A percentile compares a stretch with the other conserved stretches of the same genome.
Evolutionary conservation across 163 green algal genomes (phyloP).

Genomic region (Chlamydomonas reinhardtii): DNA sequence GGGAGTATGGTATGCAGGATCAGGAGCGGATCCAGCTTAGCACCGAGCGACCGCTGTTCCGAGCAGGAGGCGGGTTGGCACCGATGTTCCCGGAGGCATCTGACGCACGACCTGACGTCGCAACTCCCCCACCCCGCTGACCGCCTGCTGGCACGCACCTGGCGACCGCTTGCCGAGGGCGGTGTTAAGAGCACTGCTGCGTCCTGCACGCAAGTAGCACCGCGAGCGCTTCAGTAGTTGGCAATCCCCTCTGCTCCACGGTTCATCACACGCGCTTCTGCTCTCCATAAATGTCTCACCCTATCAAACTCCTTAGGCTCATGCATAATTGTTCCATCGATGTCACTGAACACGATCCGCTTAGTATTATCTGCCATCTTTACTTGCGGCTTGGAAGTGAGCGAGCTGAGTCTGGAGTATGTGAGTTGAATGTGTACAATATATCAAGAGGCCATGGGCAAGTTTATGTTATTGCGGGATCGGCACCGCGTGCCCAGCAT

Average conservation of each 20-base stretch:
- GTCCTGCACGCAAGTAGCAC: background rate
- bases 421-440: no score
- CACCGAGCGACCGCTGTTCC: no score
- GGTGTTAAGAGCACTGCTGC: slow-evolving; percentile 40
- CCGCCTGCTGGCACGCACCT: slow-evolving; percentile 24
- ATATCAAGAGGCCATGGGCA: no score
- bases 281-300: background rate
- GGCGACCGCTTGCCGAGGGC: slow-evolving; percentile 50
- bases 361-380: background rate
- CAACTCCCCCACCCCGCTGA: no score
- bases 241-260: background rate
- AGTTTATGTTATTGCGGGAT: no score
- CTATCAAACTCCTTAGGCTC: slow-evolving; percentile 35
- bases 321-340: slow-evolving; percentile 64
- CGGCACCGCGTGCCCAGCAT: background rate
- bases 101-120: no score
- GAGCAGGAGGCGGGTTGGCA: no score
- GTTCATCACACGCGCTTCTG: background rate
- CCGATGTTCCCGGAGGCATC: no score
- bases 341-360: slow-evolving; percentile 47
- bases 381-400: background rate
- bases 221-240: no score
- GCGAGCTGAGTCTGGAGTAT: no score
- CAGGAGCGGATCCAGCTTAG: no score
- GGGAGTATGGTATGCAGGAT: no score